Base-by-base conservation (phyloP, 139 green algal species). In the Chlamydomonas sp. region DNA sequence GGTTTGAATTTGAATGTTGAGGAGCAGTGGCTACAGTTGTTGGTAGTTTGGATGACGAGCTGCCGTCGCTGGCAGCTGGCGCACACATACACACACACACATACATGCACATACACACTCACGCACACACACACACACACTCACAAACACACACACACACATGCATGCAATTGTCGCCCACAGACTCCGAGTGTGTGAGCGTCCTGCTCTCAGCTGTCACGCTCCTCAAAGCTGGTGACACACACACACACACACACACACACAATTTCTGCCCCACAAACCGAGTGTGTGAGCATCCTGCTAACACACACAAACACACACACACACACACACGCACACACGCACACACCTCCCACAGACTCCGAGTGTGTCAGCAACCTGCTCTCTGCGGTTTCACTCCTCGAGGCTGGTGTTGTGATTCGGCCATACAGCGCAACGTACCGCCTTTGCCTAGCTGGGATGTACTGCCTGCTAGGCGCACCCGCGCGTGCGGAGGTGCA, bases 341-440 rank as follows among this genome's bases (percentile, higher is more conserved):
- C n/a, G n/a, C n/a, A n/a, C n/a, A n/a, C n/a, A n/a, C n/a, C n/a
- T n/a, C n/a, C n/a, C n/a, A n/a, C n/a, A n/a, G n/a, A n/a, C n/a
- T n/a, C n/a, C n/a, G n/a, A n/a, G n/a, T n/a, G n/a, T n/a, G n/a
- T n/a, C n/a, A n/a, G n/a, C n/a, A n/a, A n/a, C n/a, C n/a, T n/a
- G n/a, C n/a, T n/a, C n/a, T n/a, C n/a, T n/a, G n/a, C n/a, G n/a
- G n/a, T n/a, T n/a, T n/a, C n/a, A n/a, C n/a, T n/a, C n/a, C n/a
- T n/a, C n/a, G n/a, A n/a, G 13, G 54, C 54, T 20, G 20, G 13
- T 20, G 54, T 63, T 16, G 22, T 35, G 54, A 28, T 6, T 13
- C 79, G 89, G 34, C 81, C 79, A 1, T 85, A 81, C 57, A 80
- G 70, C 62, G 76, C 83, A 20, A 65, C 68, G n/a, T 68, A 88